These are phyloP conservation scores for Inga laurina DNA, from an alignment of 306 rosid genomes.

Conservation along the genomic window DNA sequence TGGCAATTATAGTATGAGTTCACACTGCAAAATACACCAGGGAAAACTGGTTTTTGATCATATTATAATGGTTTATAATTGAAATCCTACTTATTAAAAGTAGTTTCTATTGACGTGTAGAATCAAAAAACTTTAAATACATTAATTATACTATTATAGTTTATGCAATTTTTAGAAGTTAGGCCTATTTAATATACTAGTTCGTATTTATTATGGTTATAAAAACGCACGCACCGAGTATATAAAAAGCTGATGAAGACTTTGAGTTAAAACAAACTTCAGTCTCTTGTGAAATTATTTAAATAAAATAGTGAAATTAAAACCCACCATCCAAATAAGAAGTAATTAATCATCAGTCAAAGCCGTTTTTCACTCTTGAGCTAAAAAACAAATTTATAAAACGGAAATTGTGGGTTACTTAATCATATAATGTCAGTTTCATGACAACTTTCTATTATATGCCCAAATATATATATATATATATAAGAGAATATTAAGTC, in stretches of 20 bases:
- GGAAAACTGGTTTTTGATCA: neutral
- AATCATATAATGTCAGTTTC: slow-evolving; percentile 1
- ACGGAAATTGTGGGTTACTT: neutral
- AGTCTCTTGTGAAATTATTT: neutral
- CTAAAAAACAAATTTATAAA: slow-evolving; percentile 26
- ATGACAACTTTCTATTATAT: neutral
- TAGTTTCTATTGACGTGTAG: neutral
- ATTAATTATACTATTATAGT: neutral
- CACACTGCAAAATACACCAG: neutral
- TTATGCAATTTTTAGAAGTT: neutral
- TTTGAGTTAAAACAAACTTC: neutral
- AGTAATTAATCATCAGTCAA: slow-evolving; percentile 12
- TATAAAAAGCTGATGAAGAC: neutral
- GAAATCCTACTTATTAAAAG: neutral
- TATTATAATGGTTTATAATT: neutral
- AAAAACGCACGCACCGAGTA: neutral
- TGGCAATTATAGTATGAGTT: neutral
- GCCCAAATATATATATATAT: neutral
- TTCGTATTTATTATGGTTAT: neutral
- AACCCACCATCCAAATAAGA: slow-evolving; percentile 23
- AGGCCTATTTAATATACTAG: neutral
- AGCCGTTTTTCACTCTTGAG: slow-evolving; percentile 14
- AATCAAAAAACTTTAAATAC: neutral
- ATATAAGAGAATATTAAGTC: neutral
- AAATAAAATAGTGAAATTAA: neutral